Evolutionary conservation across 2,329 filamentous ascomycete genomes (phyloP), one percentile per base, ranked within the genome.

Genomic region (Byssochlamys sp.): DNA sequence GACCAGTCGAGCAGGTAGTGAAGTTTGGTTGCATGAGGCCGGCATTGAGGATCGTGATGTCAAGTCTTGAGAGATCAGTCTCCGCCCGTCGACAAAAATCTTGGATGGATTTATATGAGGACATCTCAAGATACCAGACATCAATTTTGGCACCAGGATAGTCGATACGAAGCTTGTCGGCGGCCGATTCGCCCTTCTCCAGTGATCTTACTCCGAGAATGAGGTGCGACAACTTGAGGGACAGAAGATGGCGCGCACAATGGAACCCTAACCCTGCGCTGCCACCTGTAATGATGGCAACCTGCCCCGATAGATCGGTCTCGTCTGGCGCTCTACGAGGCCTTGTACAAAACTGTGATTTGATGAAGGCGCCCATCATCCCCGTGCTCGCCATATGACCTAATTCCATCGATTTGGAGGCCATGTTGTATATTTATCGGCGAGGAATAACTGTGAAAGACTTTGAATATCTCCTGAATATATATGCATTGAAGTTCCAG

Each of bases 261-360:
- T 77, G 73, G n/a, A 76, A 70, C 1, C 80, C 79, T 0, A 81
- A 66, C 0, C 80, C 80, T 0, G 63, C 63, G 57, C 78, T 81
- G n/a, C 70, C 66, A 0, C 80, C 79, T 0, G 78, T 80, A 24
- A 81, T 66, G 39, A 81, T 75, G 48, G 75, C 75, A 0, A 70
- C 71, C 27, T 59, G 26, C 35, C 14, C 35, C 2, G 35, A 14
- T 11, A 39, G 12, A 11, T 14, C 14, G 6, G 12, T n/a, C 1
- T 39, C 35, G 3, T 4, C 14, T n/a, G 35, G 35, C 14, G 14
- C 12, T 14, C 11, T 39, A 4, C 14, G 35, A 24, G 57, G 25
- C 11, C 48, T 56, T 28, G 54, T 54, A n/a, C 35, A 45, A 31
- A 53, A 28, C 31, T 27, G 19, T 5, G 14, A 11, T 39, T 39